phyloP scores from a whole-genome alignment of 495 filamentous ascomycete species.

The Xylaria palmicola region DNA sequence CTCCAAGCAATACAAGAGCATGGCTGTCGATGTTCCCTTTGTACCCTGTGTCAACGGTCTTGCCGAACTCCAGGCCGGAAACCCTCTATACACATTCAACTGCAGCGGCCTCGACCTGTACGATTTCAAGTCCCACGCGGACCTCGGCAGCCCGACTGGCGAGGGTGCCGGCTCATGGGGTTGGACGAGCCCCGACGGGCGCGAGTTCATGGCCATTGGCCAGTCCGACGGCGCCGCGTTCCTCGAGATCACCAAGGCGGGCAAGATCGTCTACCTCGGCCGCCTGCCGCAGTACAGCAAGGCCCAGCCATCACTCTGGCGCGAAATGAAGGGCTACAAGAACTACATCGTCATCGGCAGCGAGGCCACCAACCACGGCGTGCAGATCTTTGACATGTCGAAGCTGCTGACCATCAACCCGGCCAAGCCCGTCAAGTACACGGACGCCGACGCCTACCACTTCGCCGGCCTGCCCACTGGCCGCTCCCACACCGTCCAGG shows the following conservation, averaged over 20 bases:
- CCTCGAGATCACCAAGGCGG: slow-evolving; percentile 49
- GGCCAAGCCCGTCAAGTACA: slow-evolving; percentile 29
- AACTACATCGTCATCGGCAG: slow-evolving; percentile 51
- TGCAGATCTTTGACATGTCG: slow-evolving; percentile 55
- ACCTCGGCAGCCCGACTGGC: slow-evolving; percentile 45
- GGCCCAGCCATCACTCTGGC: slow-evolving; percentile 44
- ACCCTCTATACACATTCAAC: slow-evolving; percentile 48
- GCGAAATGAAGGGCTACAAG: slow-evolving; percentile 39
- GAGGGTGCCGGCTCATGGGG: slow-evolving; percentile 49
- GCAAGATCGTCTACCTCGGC: slow-evolving; percentile 56
- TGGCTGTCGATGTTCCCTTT: slow-evolving; percentile 20
- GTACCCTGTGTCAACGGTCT: slow-evolving; percentile 49
- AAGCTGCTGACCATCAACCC: slow-evolving; percentile 36
- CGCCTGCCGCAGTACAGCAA: slow-evolving; percentile 50
- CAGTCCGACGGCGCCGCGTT: slow-evolving; percentile 60
- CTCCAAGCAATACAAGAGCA: slow-evolving; percentile 36
- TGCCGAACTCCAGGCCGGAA: slow-evolving; percentile 39
- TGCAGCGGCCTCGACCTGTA: slow-evolving; percentile 57
- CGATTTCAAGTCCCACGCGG: slow-evolving; percentile 52
- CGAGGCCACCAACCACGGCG: slow-evolving; percentile 47
- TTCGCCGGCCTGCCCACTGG: slow-evolving; percentile 46
- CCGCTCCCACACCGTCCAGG: slow-evolving; percentile 53
- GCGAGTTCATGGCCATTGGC: slow-evolving; percentile 57
- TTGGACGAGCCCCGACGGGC: slow-evolving; percentile 57
- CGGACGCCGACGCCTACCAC: slow-evolving; percentile 37